Percentiles rank a stretch among this genome's conserved stretches.
These are phyloP conservation scores for Syncephalastrum sp. DNA, from an alignment of 371 early-diverging fungal species.

Conservation along the genomic window DNA sequence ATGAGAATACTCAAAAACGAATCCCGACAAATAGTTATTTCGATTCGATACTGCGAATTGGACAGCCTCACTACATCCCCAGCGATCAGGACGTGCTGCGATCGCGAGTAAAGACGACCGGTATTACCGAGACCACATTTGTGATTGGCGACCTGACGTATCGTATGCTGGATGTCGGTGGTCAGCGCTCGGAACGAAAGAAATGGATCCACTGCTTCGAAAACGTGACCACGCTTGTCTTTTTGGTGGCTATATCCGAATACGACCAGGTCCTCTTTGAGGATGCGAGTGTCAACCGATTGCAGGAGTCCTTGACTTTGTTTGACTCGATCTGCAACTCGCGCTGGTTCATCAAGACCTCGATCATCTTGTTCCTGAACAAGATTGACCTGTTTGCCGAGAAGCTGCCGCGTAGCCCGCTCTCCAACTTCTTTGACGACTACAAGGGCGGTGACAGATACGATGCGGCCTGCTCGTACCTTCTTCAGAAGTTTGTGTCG, in stretches of 20 bases:
- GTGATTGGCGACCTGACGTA: constrained; percentile 77
- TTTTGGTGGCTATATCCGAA: constrained; percentile 61
- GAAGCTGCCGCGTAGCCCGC: constrained; percentile 18
- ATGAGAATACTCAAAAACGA: not conserved
- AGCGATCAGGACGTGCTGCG: constrained; percentile 86
- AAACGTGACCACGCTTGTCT: constrained; percentile 89
- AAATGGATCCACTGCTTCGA: constrained; percentile 94
- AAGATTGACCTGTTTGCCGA: constrained; percentile 30
- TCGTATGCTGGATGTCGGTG: constrained; percentile 94
- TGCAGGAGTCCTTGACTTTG: constrained; percentile 22
- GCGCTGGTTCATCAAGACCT: constrained; percentile 25
- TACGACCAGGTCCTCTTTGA: constrained; percentile 25
- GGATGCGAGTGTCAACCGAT: constrained; percentile 23
- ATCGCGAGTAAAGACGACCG: constrained; percentile 83
- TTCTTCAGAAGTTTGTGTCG: constrained; percentile 41
- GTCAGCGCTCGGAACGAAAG: constrained; percentile 85
- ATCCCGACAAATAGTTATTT: constrained; percentile 61
- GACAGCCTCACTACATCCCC: constrained; percentile 71
- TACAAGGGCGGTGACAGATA: constrained; percentile 51
- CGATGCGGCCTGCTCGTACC: constrained; percentile 56
- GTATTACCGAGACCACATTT: constrained; percentile 87
- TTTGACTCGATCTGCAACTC: constrained; percentile 32
- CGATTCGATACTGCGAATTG: constrained; percentile 84
- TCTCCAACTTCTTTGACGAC: constrained; percentile 24
- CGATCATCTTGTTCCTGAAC: constrained; percentile 22